Evolutionary conservation across 495 filamentous ascomycete genomes (phyloP), one percentile per base, ranked within the genome.

Genomic region (Lichenothelia convexa): DNA sequence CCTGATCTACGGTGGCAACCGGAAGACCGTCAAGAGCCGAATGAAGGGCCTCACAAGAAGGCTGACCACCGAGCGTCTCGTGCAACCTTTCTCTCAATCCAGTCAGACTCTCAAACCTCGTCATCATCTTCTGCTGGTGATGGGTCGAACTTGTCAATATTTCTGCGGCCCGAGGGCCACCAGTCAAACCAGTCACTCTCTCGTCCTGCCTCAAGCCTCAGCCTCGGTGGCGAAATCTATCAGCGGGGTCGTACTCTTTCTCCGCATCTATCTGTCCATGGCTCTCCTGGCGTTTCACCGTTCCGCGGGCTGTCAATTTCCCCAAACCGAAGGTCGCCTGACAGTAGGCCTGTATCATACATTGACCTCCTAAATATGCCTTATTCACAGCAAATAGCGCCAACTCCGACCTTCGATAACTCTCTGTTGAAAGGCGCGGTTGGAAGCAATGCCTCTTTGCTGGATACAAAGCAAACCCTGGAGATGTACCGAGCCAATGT

Each of bases 401-500:
- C 75, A 1, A 71, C 77, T 0, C 50, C 70, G n/a, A 71, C 73
- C 7, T 64, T 83, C 37, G 79, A 91, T 51, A 89, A 93, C 46
- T 67, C 76, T 2, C 64, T 77, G 34, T 61, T 99, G 17, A 73
- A 75, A 36, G 68, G 67, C 30, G 68, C 67, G n/a, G 75, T 95
- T 12, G 89, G 89, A 15, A 75, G 69, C 43, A 86, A 89, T 51
- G 86, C 86, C 13, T 91, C 83, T 2, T 63, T 95, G 7, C 65
- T 99, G 18, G 86, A 84, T 50, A 76, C 81, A 22, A 76, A 80
- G 48, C 77, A 93, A 51, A 95, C 89, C 1, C 66, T 99, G 38
- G 86, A 95, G 41, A 93, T 94, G 87, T 99, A 99, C 50, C 67
- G 91, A 20, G 74, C 75, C 27, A 95, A 93, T 51, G 80, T 93